These are phyloP conservation scores for Porodaedalea pini DNA, from an alignment of 1,284 basidiomycete species.

Conservation along the genomic window DNA sequence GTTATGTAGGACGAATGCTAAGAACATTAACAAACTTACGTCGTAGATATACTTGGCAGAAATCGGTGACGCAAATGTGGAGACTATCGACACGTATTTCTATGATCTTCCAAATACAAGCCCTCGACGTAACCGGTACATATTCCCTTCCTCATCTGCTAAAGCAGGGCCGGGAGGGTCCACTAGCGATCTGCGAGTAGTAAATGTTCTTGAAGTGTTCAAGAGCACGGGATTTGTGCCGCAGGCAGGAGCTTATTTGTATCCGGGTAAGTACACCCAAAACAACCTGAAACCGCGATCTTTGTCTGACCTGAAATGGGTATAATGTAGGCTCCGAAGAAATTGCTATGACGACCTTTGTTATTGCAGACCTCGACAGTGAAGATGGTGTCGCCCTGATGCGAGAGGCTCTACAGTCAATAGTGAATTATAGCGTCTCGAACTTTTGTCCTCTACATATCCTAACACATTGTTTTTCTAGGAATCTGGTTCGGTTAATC, in stretches of 20 bases:
- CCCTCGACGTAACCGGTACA: slow-evolving; percentile 66
- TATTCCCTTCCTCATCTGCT: slow-evolving; percentile 42
- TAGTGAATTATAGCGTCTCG: slow-evolving; percentile 57
- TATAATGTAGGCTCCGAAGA: slow-evolving; percentile 34
- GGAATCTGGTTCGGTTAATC: slow-evolving; percentile 42
- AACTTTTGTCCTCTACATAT: too few relatives aligned
- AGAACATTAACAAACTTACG: neutral
- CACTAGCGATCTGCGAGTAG: slow-evolving; percentile 44
- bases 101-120: slow-evolving; percentile 82
- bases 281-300: neutral
- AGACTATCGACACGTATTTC: slow-evolving; percentile 70
- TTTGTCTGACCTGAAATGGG: neutral
- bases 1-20: neutral
- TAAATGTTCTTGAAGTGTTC: slow-evolving; percentile 51
- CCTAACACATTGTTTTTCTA: slow-evolving; percentile 28
- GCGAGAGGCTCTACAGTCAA: slow-evolving; percentile 58
- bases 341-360: slow-evolving; percentile 54
- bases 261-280: slow-evolving; percentile 49
- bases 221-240: slow-evolving; percentile 37
- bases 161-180: slow-evolving; percentile 30
- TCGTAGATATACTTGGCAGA: slow-evolving; percentile 60
- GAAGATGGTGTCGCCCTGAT: slow-evolving; percentile 53
- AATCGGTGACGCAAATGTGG: slow-evolving; percentile 53
- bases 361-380: slow-evolving; percentile 80
- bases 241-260: slow-evolving; percentile 50